phyloP scores from a whole-genome alignment of 2,329 filamentous ascomycete species.

The Magnaporthiopsis poae region DNA sequence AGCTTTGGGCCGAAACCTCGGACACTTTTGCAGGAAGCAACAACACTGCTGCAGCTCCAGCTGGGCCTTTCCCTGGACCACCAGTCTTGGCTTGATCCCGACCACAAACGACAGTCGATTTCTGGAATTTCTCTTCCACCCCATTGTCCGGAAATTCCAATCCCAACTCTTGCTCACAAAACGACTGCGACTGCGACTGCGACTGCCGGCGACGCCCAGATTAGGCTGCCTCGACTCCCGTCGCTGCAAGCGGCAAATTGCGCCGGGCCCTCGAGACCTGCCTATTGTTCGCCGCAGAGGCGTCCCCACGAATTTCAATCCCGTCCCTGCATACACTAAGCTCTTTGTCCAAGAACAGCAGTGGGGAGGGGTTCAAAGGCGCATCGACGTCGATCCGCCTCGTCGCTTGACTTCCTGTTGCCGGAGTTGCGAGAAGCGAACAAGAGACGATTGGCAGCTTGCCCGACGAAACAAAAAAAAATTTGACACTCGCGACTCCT shows the following conservation, averaged over 20 bases:
- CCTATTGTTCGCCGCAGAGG: background rate
- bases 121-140: background rate
- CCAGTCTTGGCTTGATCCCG: background rate
- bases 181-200: background rate
- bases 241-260: background rate
- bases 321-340: background rate
- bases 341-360: background rate
- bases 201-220: background rate
- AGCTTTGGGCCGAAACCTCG: slow-evolving; percentile 26
- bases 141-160: background rate
- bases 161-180: background rate
- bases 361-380: background rate
- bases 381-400: background rate
- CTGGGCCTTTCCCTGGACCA: background rate
- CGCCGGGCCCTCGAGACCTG: background rate
- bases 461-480: too few species aligned
- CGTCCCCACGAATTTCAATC: background rate
- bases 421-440: background rate
- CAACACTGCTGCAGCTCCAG: background rate
- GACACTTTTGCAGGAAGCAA: slow-evolving; percentile 8
- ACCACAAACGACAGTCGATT: background rate
- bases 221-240: background rate
- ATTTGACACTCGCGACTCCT: background rate
- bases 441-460: background rate
- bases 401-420: background rate